Evolutionary conservation across 768 basidiomycete genomes (phyloP), one percentile per base, ranked within the genome.

Genomic region (Tricholoma matsutake): DNA sequence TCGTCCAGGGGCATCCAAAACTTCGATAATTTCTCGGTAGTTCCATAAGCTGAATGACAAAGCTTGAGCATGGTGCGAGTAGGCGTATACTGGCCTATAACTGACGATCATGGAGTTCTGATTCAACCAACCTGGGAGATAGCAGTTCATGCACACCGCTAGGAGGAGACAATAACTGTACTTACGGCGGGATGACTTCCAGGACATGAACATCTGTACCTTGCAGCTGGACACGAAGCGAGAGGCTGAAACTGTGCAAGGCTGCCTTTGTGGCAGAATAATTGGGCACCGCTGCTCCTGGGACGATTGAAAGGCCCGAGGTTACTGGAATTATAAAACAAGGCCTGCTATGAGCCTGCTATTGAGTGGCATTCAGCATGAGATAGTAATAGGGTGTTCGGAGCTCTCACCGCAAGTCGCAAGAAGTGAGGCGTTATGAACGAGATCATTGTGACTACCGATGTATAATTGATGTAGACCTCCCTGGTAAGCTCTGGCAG

Each of bases 181-280:
- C 83, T 67, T 59, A 86, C 82, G 86, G 86, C 9, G 85, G 85
- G 3, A 83, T 71, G 22, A 87, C 77, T 65, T 87, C 86, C 20
- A 83, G 70, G 6, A 87, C 81, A 51, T 81, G 74, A 14, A 87
- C 76, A 25, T 82, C 79, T 16, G 81, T 83, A 18, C 74, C 76
- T 41, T 75, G 65, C 9, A 86, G 73, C 65, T 85, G 81, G 0
- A 67, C 68, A 54, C 77, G 74, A 14, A 87, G 75, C 3, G 82
- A 81, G 9, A 79, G 69, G 18, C 75, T 74, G 62, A 84, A 78
- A 59, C 80, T 84, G 64, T 82, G 83, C 34, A 86, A 65, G 1
- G 84, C 85, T 5, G 84, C 83, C 67, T 87, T 86, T 3, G 81
- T 79, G 0, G 85, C 85, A 32, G 76, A 81, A 64, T 88, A 87